Base-by-base conservation (phyloP, 225 moss, liverwort and hornwort species). In the Pleurozium schreberi region DNA sequence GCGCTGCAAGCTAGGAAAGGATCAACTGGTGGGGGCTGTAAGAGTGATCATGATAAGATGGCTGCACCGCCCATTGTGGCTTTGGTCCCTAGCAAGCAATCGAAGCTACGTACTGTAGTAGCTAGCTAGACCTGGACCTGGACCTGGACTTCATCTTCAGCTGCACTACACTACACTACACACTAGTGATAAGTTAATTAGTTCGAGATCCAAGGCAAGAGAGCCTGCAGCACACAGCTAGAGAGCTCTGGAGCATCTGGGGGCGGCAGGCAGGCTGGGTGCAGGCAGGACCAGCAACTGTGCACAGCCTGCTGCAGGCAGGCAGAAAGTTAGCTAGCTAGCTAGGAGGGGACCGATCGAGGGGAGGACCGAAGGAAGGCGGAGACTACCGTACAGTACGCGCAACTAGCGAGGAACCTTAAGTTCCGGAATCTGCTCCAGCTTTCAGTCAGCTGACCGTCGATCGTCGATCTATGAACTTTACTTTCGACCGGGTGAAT, bases 181-280 rank as follows among this genome's bases (percentile, higher is more conserved):
- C 14, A n/a, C n/a, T 43, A 64, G 58, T 49, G 79, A 87, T 89
- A 27, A 78, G 58, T 71, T 65, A 40, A n/a, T n/a, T n/a, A 84
- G 87, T 71, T 71, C 87, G 84, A 89, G 79, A 89, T 87, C 79
- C 91, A 83, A 91, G 87, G 79, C 71, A 71, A 58, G 68, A 65
- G 83, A 38, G 91, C 82, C 86, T 87, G 78, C 87, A 88, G 68
- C 86, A 70, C 57, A 38, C 89, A 89, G 91, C 78, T 83, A 63
- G n/a, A 34, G 64, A 34, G 71, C 73, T 86, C 55, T 79, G 87
- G 71, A 83, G 62, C 87, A 84, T 87, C 58, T 63, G 89, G 89
- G 86, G 73, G 88, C 52, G 52, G 78, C 73, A 86, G 83, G 78
- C 73, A 77, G 70, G 60, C 59, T 14, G 38, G 34, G 85, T 85